Evolutionary conservation across 108 stramenopile genomes (phyloP), one percentile per base, ranked within the genome.

Genomic region (Pseudonitzschia multiseries): DNA sequence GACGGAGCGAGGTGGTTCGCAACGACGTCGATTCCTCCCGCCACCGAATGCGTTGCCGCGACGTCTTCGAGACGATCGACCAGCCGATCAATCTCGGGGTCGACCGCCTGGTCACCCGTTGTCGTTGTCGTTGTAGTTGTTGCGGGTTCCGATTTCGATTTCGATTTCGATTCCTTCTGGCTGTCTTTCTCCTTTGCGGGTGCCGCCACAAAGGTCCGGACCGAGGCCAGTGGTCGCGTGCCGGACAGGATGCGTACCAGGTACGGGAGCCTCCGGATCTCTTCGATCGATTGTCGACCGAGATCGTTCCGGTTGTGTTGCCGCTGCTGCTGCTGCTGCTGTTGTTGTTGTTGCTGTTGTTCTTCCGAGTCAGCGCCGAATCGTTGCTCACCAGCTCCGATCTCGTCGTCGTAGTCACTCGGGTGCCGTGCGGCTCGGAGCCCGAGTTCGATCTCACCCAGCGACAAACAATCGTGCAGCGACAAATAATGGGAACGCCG

Each of bases 51-150:
- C 36, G 81, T 74, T 27, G 88, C 89, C 22, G 89, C 88, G 12
- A 87, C 88, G 69, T 89, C 83, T 70, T 93, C 92, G 68, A 90
- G 66, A 28, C 83, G 76, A 69, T 80, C 69, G 10, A 87, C 87
- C 4, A 86, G 72, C 26, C 51, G 48, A 70, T 87, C 57, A n/a
- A 80, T 20, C 68, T 84, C 52, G 0, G 68, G 31, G 48, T 71
- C 74, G 18, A 22, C 36, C n/a, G 65, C 69, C 6, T 9, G 28
- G 10, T 42, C 42, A 42, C 10, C 42, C 42, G 29, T 33, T 46
- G n/a, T 21, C 57, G 40, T 41, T 42, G 41, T 31, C 46, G 67
- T 65, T n/a, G n/a, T n/a, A n/a, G n/a, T n/a, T n/a, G n/a, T 44
- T 50, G 27, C 12, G 59, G 50, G 17, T 68, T 54, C 62, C 15